These are phyloP conservation scores for Mortierella sp. DNA, from an alignment of 371 early-diverging fungal species.

Conservation along the genomic window DNA sequence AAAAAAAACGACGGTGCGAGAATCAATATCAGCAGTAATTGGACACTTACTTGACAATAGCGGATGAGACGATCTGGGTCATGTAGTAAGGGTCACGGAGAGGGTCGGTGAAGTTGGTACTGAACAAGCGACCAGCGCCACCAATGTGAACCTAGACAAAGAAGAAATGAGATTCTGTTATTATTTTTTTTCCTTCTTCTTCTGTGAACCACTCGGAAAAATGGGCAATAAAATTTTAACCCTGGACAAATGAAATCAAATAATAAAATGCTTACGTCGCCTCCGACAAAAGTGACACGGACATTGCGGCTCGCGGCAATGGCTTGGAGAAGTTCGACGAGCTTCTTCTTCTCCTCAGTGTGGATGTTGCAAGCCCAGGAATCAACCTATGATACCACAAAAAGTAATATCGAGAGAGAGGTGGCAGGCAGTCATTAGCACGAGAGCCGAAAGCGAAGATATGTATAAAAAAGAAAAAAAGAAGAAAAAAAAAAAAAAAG, in stretches of 20 bases:
- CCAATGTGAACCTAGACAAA: conserved; percentile 77
- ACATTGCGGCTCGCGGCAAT: conserved; percentile 68
- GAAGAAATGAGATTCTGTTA: neutral
- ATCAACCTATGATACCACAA: conserved; percentile 59
- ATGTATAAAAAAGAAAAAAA: neutral
- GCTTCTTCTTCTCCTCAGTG: conserved; percentile 73
- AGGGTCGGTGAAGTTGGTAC: conserved; percentile 61
- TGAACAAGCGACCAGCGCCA: conserved; percentile 74
- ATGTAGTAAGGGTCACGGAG: conserved; percentile 76
- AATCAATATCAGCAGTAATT: neutral
- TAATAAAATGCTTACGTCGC: conserved; percentile 65
- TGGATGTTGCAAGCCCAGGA: conserved; percentile 75
- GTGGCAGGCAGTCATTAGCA: neutral
- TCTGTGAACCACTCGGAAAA: neutral
- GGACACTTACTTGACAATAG: conserved; percentile 55
- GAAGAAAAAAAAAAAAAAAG: neutral
- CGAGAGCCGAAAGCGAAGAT: neutral
- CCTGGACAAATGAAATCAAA: neutral
- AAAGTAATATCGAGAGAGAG: neutral
- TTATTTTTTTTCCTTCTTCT: neutral
- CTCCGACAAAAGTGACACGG: conserved; percentile 84
- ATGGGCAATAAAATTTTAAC: neutral
- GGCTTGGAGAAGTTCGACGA: conserved; percentile 76
- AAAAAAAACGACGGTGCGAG: neutral
- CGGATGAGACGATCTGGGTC: conserved; percentile 83